These are phyloP conservation scores for Hortiboletus flavorubellus DNA, from an alignment of 768 basidiomycete species.

Conservation along the genomic window DNA sequence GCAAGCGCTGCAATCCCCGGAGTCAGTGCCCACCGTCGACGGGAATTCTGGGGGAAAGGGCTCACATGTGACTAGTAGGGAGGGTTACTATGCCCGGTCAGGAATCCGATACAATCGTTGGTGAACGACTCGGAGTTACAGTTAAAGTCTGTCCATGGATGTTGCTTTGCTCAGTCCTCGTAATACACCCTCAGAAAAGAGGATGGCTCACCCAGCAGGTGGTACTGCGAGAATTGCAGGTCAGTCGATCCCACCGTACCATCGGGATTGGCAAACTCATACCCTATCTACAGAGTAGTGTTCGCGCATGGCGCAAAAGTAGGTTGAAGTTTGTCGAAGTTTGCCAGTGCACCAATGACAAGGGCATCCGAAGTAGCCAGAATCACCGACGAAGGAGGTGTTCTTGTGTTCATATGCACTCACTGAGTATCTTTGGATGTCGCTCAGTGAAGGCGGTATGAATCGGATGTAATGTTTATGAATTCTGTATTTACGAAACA, in stretches of 20 bases:
- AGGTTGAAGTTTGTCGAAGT: constrained; percentile 58
- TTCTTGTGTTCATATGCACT: no score
- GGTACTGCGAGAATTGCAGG: constrained; percentile 54
- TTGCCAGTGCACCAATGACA: no score
- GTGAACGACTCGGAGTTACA: constrained; percentile 83
- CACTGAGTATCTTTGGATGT: no score
- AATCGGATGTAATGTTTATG: no score
- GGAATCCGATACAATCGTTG: constrained; percentile 80
- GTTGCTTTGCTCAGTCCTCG: background rate
- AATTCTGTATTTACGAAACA: no score
- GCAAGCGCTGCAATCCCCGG: constrained; percentile 51
- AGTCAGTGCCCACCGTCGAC: background rate
- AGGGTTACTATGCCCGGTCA: constrained; percentile 82
- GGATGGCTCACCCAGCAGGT: constrained; percentile 61
- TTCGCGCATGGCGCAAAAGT: constrained; percentile 66
- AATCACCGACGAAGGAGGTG: no score
- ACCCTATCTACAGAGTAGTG: constrained; percentile 92
- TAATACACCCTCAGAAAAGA: background rate
- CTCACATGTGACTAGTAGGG: constrained; percentile 69
- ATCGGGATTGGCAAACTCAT: constrained; percentile 15
- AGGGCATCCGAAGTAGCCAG: no score
- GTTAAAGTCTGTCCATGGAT: constrained; percentile 65
- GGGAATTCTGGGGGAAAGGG: background rate
- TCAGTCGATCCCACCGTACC: background rate
- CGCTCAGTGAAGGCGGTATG: no score